phyloP scores from a whole-genome alignment of 2,329 filamentous ascomycete species.

The Oidium heveae region DNA sequence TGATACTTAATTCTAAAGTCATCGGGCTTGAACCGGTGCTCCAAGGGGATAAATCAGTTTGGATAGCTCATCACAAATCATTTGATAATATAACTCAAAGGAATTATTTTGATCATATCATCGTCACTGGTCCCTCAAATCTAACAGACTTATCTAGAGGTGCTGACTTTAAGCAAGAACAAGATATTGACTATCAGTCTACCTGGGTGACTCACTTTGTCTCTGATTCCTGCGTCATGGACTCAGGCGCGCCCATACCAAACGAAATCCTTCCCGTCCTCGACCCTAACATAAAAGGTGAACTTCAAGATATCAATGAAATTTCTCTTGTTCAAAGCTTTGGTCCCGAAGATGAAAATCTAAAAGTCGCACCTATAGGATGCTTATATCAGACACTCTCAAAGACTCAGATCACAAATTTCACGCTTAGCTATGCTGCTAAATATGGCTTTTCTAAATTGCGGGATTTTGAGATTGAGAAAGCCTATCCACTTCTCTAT shows the following conservation, averaged over 20 bases:
- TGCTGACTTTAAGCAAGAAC: too few relatives aligned
- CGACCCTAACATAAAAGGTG: too few relatives aligned
- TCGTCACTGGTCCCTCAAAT: too few relatives aligned
- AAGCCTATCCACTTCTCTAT: slow-evolving; percentile 4
- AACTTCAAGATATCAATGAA: slow-evolving; percentile 2
- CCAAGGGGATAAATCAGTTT: too few relatives aligned
- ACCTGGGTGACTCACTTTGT: slow-evolving; percentile 4
- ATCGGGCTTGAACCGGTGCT: background rate
- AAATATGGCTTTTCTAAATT: background rate
- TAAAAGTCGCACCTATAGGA: too few relatives aligned
- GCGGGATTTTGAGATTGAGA: slow-evolving; percentile 1
- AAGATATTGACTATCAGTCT: background rate
- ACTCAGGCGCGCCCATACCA: background rate
- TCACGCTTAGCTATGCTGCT: background rate
- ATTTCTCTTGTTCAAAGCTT: slow-evolving; percentile 3
- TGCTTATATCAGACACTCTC: slow-evolving; percentile 3
- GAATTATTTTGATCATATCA: too few relatives aligned
- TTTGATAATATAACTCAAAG: too few relatives aligned
- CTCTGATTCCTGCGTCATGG: background rate
- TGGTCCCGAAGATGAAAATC: background rate
- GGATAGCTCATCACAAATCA: too few relatives aligned
- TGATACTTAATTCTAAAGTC: slow-evolving; percentile 3
- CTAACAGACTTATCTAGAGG: too few relatives aligned
- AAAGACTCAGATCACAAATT: background rate
- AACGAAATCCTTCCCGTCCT: slow-evolving; percentile 1